Evolutionary conservation across 495 filamentous ascomycete genomes (phyloP).

Genomic region (Hypomontagnella submonticulosa): DNA sequence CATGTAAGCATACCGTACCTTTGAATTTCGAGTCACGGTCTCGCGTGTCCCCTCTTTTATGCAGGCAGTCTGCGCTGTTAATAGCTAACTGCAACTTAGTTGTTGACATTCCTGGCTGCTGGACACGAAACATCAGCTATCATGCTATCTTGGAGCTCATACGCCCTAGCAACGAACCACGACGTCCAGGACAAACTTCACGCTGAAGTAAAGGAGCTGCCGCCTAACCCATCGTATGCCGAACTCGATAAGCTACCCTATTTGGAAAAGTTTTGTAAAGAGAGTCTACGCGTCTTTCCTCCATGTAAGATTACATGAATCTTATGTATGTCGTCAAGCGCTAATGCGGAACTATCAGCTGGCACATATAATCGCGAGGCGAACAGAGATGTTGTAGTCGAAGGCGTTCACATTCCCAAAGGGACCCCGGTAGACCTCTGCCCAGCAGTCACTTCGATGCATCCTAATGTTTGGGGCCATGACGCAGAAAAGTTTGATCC

Average conservation of each 20-base stretch:
- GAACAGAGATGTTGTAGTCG: conserved; percentile 37
- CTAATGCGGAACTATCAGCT: conserved; percentile 4
- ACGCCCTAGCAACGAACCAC: conserved; percentile 32
- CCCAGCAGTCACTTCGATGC: conserved; percentile 36
- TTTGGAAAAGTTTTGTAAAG: conserved; percentile 47
- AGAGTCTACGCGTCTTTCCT: conserved; percentile 34
- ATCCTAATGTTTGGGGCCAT: conserved; percentile 43
- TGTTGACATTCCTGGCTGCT: conserved; percentile 34
- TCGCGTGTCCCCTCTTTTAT: not conserved
- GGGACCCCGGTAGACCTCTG: conserved; percentile 40
- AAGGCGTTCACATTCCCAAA: conserved; percentile 42
- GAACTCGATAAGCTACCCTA: conserved; percentile 43
- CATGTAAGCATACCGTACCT: conserved; percentile 19
- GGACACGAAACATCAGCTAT: conserved; percentile 48
- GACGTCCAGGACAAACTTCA: conserved; percentile 42
- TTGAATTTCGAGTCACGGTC: too few species aligned
- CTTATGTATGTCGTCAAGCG: not conserved
- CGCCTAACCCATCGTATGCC: conserved; percentile 7
- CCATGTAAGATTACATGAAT: conserved; percentile 10
- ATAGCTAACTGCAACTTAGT: conserved; percentile 12
- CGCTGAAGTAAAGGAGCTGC: conserved; percentile 31
- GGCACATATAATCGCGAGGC: conserved; percentile 30
- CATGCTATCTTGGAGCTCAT: conserved; percentile 41
- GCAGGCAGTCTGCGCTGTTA: not conserved
- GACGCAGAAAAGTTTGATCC: conserved; percentile 43